Base-by-base conservation (phyloP, 768 basidiomycete genomes). In the Rhodocollybia butyracea region DNA sequence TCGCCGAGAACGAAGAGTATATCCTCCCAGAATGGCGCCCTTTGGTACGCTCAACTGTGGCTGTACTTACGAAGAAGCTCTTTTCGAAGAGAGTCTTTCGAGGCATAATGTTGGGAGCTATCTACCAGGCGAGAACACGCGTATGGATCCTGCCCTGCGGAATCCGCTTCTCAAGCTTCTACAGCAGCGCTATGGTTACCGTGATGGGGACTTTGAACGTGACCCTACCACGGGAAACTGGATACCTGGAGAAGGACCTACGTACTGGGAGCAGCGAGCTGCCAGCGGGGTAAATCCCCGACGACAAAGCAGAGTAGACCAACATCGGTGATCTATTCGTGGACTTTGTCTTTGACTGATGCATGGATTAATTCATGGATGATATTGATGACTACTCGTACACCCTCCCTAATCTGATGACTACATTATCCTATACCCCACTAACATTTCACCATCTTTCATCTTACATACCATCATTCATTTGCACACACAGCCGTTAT, bases 61-160 rank as follows among this genome's bases (percentile, higher is more conserved):
- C 6, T 94, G 91, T 74, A 86, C 88, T 5, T 82, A 78, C 64
- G 89, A 91, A 42, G 85, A 93, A 70, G 91, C 91, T 3, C 81
- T 94, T 6, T 94, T 94, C 64, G 91, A 93, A 64, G 91, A 92
- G 70, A 88, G 86, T 63, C 77, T 94, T 7, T 67, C 90, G 11
- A 83, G 89, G 21, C 89, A 93, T 57, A 78, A 76, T 4, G 89
- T 94, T 15, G 91, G 91, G 24, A 85, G 86, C 66, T 93, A 92
- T 63, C 82, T 82, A 58, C 91, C 91, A 0, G 91, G 91, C 51
- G 91, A 92, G 67, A 85, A 69, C 54, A 91, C 93, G 47, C 85
- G 91, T 64, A 93, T 94, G 90, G 91, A 94, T 63, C 91, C 91
- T 10, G 89, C 87, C 32, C 73, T 94, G 56, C 82, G 91, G 38